Evolutionary conservation across 78 protist genomes (phyloP).

Genomic region (Chrysochromulina parva): DNA sequence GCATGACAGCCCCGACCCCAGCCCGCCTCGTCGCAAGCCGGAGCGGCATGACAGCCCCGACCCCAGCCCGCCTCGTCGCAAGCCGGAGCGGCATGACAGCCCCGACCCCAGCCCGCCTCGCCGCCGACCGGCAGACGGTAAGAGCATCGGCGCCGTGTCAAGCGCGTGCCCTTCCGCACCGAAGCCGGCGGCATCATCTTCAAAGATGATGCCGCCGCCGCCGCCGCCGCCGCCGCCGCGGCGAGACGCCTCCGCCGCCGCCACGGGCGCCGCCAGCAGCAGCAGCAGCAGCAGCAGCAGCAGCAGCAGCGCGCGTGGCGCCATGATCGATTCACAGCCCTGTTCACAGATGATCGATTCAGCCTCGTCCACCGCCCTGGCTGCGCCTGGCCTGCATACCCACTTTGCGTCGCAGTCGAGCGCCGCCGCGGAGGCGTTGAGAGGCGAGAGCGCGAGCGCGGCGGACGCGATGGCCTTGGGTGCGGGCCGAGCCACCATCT

Average conservation of each 20-base stretch:
- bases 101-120: background rate
- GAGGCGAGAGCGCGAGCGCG: background rate
- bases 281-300: background rate
- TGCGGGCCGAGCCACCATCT: background rate
- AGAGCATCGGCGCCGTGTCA: background rate
- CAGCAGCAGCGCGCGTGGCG: background rate
- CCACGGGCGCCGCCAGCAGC: background rate
- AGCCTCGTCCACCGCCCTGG: background rate
- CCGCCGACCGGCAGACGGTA: background rate
- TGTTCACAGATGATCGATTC: no score
- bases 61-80: slow-evolving; percentile 3
- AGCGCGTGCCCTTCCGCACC: background rate
- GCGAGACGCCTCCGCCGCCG: background rate
- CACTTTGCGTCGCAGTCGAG: background rate
- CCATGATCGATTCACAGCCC: no score
- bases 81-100: background rate
- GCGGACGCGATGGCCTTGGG: background rate
- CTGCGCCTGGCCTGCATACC: slow-evolving; percentile 12
- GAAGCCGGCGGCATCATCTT: background rate
- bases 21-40: background rate
- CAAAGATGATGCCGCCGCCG: background rate
- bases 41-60: background rate
- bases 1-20: background rate
- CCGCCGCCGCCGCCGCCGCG: background rate
- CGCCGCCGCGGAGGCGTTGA: background rate